Base-by-base conservation (phyloP, 345 rosid species). In the Euphorbia pulcherrima region DNA sequence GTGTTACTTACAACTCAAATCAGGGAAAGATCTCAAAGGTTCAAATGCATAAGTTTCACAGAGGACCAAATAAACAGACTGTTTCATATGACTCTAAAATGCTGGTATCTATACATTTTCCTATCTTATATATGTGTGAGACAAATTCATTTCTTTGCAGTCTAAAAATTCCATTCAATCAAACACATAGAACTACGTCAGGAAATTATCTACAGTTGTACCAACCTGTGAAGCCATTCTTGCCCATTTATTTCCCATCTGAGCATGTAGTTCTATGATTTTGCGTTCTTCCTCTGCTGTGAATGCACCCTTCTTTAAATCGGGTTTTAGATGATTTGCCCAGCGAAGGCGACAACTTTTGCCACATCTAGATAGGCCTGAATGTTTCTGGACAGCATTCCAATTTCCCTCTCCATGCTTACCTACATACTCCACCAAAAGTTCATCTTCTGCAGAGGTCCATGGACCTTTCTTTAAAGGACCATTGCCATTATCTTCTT, bases 171-270 rank as follows among this genome's bases (percentile, higher is more conserved):
- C 35, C 41, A 27, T 7, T 8, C 30, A 18, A 41, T 52, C n/a
- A 35, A 5, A 21, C 17, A 17, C 8, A 51, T 13, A 28, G 12
- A n/a, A 51, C 53, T 20, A 65, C 30, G 23, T 6, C 28, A 17
- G 9, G 10, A 51, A 51, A 51, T 65, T 23, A 35, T 68, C 66
- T 29, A 55, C 35, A 47, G 24, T 9, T 24, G 63, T 61, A 60
- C 69, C 77, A 73, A 73, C 77, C 62, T 67, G 54, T 17, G 44
- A 69, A 8, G 68, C 77, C 46, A 94, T 94, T 60, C 84, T 87
- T 29, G 99, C 97, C 99, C 99, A 94, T 80, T 94, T 94, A 83
- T 94, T 94, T 68, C 99, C 99, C 88, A 94, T 84, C 78, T 92
- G 85, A 63, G 93, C 85, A 73, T 91, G 99, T 73, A 94, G 88